Percentiles rank a stretch among this genome's conserved stretches.
phyloP scores from a whole-genome alignment of 2,329 filamentous ascomycete genomes.

The Sporothrix curviconia region DNA sequence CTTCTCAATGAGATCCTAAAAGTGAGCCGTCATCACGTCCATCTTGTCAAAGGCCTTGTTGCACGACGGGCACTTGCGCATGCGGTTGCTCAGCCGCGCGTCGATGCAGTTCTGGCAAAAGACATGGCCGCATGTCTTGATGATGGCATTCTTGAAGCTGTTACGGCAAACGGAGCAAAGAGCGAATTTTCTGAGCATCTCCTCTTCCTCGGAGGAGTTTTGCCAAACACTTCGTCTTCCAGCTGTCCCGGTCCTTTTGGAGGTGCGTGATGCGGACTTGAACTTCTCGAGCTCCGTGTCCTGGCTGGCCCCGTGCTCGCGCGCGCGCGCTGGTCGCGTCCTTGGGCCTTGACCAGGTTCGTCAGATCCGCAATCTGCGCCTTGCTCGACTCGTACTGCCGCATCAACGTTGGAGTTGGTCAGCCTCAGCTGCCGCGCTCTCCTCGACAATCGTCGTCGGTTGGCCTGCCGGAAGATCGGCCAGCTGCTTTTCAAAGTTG shows the following conservation, averaged over 20 bases:
- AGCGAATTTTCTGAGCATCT: constrained; percentile 72
- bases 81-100: constrained; percentile 79
- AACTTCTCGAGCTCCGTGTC: constrained; percentile 76
- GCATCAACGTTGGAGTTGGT: constrained; percentile 62
- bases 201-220: constrained; percentile 77
- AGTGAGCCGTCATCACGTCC: constrained; percentile 73
- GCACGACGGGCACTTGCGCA: constrained; percentile 93
- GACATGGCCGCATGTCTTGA: constrained; percentile 91
- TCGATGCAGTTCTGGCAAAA: constrained; percentile 91
- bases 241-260: constrained; percentile 76
- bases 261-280: constrained; percentile 70
- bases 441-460: constrained; percentile 61
- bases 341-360: constrained; percentile 64
- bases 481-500: constrained; percentile 86
- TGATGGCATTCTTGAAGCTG: constrained; percentile 87
- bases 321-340: constrained; percentile 53
- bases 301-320: constrained; percentile 53
- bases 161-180: constrained; percentile 89
- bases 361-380: constrained; percentile 73
- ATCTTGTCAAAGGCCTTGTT: constrained; percentile 84
- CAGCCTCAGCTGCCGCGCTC: constrained; percentile 67
- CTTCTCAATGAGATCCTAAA: constrained; percentile 18
- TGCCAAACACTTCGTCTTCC: constrained; percentile 75
- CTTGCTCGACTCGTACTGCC: constrained; percentile 64
- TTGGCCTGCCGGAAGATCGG: constrained; percentile 76